Evolutionary conservation across 345 rosid species (phyloP).

Genomic region (Hibiscus trionum): DNA sequence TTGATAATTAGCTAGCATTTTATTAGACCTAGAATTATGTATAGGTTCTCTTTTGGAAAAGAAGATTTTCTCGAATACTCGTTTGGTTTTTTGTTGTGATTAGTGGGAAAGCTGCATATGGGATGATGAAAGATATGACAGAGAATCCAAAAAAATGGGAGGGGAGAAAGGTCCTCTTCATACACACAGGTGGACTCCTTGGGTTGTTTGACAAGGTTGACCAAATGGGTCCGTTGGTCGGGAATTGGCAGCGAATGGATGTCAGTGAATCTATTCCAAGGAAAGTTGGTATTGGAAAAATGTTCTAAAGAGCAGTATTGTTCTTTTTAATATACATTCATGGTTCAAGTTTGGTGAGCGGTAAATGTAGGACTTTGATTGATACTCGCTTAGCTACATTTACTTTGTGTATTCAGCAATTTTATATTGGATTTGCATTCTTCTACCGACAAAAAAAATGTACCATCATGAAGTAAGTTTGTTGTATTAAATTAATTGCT

Average conservation of each 20-base stretch:
- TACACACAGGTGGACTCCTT: constrained; percentile 84
- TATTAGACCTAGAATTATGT: background rate
- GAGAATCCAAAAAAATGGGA: constrained; percentile 75
- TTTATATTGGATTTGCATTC: too few species aligned
- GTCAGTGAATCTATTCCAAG: constrained; percentile 67
- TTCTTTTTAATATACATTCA: background rate
- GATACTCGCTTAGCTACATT: background rate
- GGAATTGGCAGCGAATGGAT: constrained; percentile 69
- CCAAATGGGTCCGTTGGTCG: constrained; percentile 52
- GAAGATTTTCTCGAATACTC: background rate
- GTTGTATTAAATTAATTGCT: background rate
- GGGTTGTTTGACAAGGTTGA: constrained; percentile 80
- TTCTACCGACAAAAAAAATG: background rate
- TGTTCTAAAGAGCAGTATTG: constrained; percentile 39
- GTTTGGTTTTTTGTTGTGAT: background rate
- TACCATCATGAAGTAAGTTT: background rate
- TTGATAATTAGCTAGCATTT: background rate
- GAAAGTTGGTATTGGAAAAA: constrained; percentile 66
- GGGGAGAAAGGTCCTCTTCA: constrained; percentile 67
- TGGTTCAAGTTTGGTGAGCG: background rate
- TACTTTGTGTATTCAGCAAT: background rate
- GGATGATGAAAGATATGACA: constrained; percentile 67
- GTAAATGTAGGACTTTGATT: background rate
- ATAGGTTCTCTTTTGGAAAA: background rate
- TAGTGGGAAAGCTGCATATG: constrained; percentile 86